These are phyloP conservation scores for Pichia sporocuriosa DNA, from an alignment of 805 yeast species.

Conservation along the genomic window DNA sequence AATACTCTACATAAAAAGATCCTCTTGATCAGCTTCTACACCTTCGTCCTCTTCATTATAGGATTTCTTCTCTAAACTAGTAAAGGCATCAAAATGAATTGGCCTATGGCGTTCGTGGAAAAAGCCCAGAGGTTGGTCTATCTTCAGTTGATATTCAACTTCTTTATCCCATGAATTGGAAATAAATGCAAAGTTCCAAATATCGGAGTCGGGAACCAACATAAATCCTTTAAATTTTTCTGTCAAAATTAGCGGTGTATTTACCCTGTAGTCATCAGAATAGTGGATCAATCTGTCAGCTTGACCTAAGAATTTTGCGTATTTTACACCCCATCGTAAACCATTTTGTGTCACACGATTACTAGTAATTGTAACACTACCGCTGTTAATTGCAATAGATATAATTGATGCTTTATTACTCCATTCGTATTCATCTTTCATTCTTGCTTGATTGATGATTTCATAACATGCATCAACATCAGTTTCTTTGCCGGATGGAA, in stretches of 20 bases:
- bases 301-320: slow-evolving; percentile 46
- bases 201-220: slow-evolving; percentile 72
- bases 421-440: slow-evolving; percentile 35
- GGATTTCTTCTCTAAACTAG: slow-evolving; percentile 41
- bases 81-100: slow-evolving; percentile 72
- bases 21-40: slow-evolving; percentile 13
- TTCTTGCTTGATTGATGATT: slow-evolving; percentile 49
- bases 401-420: slow-evolving; percentile 45
- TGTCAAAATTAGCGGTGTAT: slow-evolving; percentile 66
- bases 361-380: slow-evolving; percentile 73
- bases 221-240: slow-evolving; percentile 75
- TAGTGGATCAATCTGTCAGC: slow-evolving; percentile 70
- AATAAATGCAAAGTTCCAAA: slow-evolving; percentile 90
- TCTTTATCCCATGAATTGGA: slow-evolving; percentile 75
- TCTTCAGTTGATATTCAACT: slow-evolving; percentile 53
- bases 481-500: slow-evolving; percentile 47
- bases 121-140: slow-evolving; percentile 75
- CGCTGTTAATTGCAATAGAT: slow-evolving; percentile 70
- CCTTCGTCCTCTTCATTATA: slow-evolving; percentile 16
- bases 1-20: slow-evolving; percentile 11
- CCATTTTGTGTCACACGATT: slow-evolving; percentile 60
- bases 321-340: slow-evolving; percentile 65
- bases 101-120: slow-evolving; percentile 88
- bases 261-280: slow-evolving; percentile 48
- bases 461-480: slow-evolving; percentile 64